These are phyloP conservation scores for Podospora pseudopauciseta DNA, from an alignment of 495 filamentous ascomycete genomes.

Conservation along the genomic window DNA sequence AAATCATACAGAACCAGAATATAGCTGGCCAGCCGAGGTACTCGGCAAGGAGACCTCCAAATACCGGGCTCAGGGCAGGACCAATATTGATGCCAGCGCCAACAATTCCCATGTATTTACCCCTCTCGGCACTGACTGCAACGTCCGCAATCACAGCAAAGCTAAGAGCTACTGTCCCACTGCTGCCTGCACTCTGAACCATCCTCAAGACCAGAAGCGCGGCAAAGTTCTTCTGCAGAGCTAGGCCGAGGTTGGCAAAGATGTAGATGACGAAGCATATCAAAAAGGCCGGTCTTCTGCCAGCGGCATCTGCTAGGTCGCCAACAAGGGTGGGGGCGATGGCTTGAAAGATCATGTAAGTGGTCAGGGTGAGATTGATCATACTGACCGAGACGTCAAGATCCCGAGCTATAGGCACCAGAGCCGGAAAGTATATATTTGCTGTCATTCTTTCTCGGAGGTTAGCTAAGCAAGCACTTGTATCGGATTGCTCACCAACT, in stretches of 20 bases:
- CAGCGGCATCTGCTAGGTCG: slow-evolving; percentile 56
- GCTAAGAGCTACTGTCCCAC: slow-evolving; percentile 53
- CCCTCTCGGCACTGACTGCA: slow-evolving; percentile 54
- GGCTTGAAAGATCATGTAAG: slow-evolving; percentile 62
- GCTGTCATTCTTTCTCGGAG: slow-evolving; percentile 49
- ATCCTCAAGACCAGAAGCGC: slow-evolving; percentile 60
- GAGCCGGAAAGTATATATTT: slow-evolving; percentile 76
- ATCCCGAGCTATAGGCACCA: slow-evolving; percentile 54
- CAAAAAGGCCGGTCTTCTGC: slow-evolving; percentile 58
- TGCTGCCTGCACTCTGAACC: slow-evolving; percentile 60
- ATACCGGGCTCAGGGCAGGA: slow-evolving; percentile 56
- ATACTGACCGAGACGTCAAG: slow-evolving; percentile 55
- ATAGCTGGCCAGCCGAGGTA: slow-evolving; percentile 67
- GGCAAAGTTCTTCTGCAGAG: slow-evolving; percentile 56
- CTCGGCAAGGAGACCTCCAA: slow-evolving; percentile 62
- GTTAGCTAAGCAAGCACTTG: neutral
- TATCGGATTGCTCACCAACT: neutral
- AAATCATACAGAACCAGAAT: slow-evolving; percentile 71
- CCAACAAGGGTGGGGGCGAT: slow-evolving; percentile 58
- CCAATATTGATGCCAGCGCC: slow-evolving; percentile 51
- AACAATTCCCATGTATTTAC: slow-evolving; percentile 57
- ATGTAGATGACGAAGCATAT: slow-evolving; percentile 57
- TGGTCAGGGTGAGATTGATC: slow-evolving; percentile 66
- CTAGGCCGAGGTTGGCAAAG: slow-evolving; percentile 60
- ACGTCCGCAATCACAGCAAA: slow-evolving; percentile 63